Percentiles rank a stretch among this genome's conserved stretches.
phyloP scores from a whole-genome alignment of 352 stramenopile genomes.

The Aphanomyces astaci region DNA sequence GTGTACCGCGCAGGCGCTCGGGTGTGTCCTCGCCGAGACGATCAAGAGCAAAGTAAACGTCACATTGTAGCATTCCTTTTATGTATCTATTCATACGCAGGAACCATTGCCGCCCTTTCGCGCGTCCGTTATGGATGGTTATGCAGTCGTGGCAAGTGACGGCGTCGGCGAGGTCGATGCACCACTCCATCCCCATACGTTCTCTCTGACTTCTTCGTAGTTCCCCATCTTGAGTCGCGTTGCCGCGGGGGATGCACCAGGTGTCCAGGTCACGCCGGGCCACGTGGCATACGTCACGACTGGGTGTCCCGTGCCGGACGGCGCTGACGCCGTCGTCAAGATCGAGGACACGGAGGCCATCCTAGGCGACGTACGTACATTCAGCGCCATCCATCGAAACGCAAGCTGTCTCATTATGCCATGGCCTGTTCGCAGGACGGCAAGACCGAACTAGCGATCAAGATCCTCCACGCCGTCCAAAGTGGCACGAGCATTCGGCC shows the following conservation, averaged over 20 bases:
- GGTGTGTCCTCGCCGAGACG: constrained; percentile 48
- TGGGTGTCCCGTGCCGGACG: constrained; percentile 83
- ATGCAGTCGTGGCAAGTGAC: constrained; percentile 86
- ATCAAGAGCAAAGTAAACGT: constrained; percentile 37
- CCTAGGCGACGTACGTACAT: constrained; percentile 24
- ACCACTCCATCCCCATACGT: not conserved
- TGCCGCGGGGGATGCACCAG: constrained; percentile 48
- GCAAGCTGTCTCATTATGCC: no score
- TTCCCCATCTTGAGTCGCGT: constrained; percentile 66
- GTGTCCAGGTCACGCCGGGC: constrained; percentile 32
- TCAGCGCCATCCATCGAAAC: not conserved
- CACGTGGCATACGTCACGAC: constrained; percentile 93
- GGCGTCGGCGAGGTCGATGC: constrained; percentile 54
- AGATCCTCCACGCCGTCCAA: constrained; percentile 54
- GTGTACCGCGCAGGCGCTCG: constrained; percentile 26
- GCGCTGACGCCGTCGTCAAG: constrained; percentile 90
- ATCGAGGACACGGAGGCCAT: constrained; percentile 87
- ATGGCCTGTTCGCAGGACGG: not conserved
- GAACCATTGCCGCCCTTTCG: constrained; percentile 91
- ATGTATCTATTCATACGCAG: constrained; percentile 41
- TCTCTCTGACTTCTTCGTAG: constrained; percentile 25
- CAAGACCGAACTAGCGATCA: constrained; percentile 41
- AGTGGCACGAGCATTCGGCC: constrained; percentile 67
- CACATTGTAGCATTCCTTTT: constrained; percentile 21
- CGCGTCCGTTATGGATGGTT: constrained; percentile 98